Evolutionary conservation across 2,329 filamentous ascomycete species (phyloP).

Genomic region (Colletotrichum karsti): DNA sequence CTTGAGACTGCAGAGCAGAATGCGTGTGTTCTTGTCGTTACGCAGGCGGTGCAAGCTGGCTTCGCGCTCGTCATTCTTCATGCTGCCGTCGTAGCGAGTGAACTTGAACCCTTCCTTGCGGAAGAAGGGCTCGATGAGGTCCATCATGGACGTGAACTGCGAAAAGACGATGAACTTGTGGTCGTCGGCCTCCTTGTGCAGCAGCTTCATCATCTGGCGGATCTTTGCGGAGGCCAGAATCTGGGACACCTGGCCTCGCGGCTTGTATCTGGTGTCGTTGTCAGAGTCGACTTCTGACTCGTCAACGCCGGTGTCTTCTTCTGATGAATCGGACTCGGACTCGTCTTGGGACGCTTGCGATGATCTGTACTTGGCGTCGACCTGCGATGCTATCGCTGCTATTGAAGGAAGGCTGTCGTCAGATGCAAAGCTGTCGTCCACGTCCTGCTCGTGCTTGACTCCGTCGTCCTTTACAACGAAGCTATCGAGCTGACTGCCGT

Average conservation of each 20-base stretch:
- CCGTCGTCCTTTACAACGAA: constrained; percentile 64
- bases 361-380: constrained; percentile 34
- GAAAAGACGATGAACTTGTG: constrained; percentile 99
- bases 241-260: constrained; percentile 52
- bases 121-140: constrained; percentile 94
- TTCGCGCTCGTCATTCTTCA: constrained; percentile 93
- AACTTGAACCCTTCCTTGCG: constrained; percentile 77
- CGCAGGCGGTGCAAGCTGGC: constrained; percentile 82
- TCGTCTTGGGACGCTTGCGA: neutral
- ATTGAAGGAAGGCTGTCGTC: constrained; percentile 47
- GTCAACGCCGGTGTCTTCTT: constrained; percentile 47
- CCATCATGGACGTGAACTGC: constrained; percentile 97
- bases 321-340: constrained; percentile 39
- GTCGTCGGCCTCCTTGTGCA: constrained; percentile 78
- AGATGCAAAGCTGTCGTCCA: constrained; percentile 36
- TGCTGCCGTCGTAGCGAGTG: constrained; percentile 92
- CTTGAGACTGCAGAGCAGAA: constrained; percentile 92
- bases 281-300: constrained; percentile 53
- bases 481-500: constrained; percentile 63
- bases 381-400: constrained; percentile 43
- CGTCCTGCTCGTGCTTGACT: constrained; percentile 39
- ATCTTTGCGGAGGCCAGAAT: constrained; percentile 89
- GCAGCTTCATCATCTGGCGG: constrained; percentile 81
- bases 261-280: constrained; percentile 42
- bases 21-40: constrained; percentile 76